Conservation (phyloP, 352 stramenopile species). For the Phytopythium litorale region DNA sequence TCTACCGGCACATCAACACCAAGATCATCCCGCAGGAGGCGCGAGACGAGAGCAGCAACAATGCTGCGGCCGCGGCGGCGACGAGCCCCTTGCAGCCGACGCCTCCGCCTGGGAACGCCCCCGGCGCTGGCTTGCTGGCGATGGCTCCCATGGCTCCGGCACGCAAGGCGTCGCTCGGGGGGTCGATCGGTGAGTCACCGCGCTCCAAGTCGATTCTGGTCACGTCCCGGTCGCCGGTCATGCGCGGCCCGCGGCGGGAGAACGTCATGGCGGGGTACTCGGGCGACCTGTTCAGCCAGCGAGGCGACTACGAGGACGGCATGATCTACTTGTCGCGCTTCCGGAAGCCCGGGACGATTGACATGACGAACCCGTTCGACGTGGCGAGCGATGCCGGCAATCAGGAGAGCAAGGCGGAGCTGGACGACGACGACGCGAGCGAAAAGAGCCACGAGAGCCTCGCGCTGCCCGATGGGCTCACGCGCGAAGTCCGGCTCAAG, state of each 20-base stretch:
- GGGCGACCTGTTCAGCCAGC: slow-evolving; percentile 82
- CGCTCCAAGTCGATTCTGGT: slow-evolving; percentile 52
- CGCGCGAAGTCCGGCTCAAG: slow-evolving; percentile 65
- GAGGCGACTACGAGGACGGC: slow-evolving; percentile 78
- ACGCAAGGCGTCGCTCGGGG: slow-evolving; percentile 25
- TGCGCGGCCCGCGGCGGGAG: slow-evolving; percentile 23
- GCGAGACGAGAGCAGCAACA: slow-evolving; percentile 35
- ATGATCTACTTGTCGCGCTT: slow-evolving; percentile 89
- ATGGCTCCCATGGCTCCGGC: slow-evolving; percentile 33
- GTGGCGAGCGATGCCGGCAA: slow-evolving; percentile 22
- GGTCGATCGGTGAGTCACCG: slow-evolving; percentile 34
- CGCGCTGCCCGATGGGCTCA: slow-evolving; percentile 16
- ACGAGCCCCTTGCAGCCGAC: slow-evolving; percentile 5
- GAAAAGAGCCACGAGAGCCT: slow-evolving; percentile 40
- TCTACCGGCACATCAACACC: slow-evolving; percentile 87
- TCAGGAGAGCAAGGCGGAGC: slow-evolving; percentile 27
- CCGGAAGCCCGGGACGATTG: slow-evolving; percentile 42
- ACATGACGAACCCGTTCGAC: slow-evolving; percentile 17
- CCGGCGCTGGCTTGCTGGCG: background rate
- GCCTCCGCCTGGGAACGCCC: slow-evolving; percentile 10
- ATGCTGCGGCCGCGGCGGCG: background rate
- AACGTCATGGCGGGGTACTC: slow-evolving; percentile 61
- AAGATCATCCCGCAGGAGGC: slow-evolving; percentile 74
- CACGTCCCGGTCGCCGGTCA: slow-evolving; percentile 16
- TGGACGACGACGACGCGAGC: slow-evolving; percentile 41